These are phyloP conservation scores for Colletotrichum australisinense DNA, from an alignment of 2,329 filamentous ascomycete species.

Conservation along the genomic window DNA sequence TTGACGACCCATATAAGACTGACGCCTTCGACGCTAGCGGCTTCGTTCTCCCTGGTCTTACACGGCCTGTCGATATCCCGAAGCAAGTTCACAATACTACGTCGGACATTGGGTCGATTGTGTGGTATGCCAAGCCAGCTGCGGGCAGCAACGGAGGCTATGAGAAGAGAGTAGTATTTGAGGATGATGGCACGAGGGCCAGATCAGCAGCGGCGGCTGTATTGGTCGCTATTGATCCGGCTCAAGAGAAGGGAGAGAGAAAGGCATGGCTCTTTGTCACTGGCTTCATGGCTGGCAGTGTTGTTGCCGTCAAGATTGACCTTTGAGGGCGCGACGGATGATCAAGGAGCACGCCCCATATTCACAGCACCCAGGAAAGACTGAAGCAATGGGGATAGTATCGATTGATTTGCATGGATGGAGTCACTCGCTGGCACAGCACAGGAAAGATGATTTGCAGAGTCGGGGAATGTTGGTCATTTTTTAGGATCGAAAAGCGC, in stretches of 20 bases:
- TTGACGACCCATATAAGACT: constrained; percentile 61
- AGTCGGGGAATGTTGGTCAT: no score
- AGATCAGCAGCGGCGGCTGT: constrained; percentile 63
- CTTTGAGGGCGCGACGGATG: constrained; percentile 41
- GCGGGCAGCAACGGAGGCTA: constrained; percentile 42
- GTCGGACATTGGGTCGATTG: constrained; percentile 55
- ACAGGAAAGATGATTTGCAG: no score
- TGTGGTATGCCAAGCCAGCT: constrained; percentile 52
- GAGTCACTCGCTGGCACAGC: no score
- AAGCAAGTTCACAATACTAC: constrained; percentile 44
- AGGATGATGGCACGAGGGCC: constrained; percentile 65
- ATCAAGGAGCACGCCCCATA: not conserved
- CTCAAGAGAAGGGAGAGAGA: constrained; percentile 53
- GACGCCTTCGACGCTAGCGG: constrained; percentile 61
- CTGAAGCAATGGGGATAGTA: no score
- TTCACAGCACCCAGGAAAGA: not conserved
- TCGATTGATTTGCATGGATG: no score
- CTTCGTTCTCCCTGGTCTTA: constrained; percentile 61
- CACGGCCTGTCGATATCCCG: constrained; percentile 51
- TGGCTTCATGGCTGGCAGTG: constrained; percentile 61
- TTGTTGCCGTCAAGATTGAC: constrained; percentile 65
- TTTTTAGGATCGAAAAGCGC: not conserved
- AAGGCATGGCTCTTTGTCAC: constrained; percentile 69
- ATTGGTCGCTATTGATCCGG: constrained; percentile 63
- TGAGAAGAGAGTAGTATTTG: constrained; percentile 62